These are phyloP conservation scores for Daedalea quercina DNA, from an alignment of 768 basidiomycete genomes.

Conservation along the genomic window DNA sequence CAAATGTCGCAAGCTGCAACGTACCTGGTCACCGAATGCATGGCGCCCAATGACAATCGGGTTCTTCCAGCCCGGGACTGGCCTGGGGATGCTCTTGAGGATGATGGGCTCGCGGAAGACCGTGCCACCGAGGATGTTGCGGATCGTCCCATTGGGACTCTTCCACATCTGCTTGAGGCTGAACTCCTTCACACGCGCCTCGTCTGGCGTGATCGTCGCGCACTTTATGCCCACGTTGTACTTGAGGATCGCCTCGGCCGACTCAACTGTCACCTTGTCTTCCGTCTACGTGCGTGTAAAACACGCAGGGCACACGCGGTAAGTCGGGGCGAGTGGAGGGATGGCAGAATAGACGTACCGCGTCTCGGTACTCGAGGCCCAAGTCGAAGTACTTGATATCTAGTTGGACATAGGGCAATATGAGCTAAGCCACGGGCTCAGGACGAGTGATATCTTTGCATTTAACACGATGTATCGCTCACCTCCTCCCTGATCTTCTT, in stretches of 20 bases:
- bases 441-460: not conserved
- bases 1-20: conserved; percentile 8
- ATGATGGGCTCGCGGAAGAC: conserved; percentile 99
- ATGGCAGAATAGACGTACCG: conserved; percentile 37
- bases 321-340: not conserved
- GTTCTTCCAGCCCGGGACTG: conserved; percentile 94
- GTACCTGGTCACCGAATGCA: conserved; percentile 91
- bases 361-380: conserved; percentile 90
- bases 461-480: conserved; percentile 16
- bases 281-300: conserved; percentile 62
- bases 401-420: conserved; percentile 89
- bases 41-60: conserved; percentile 96
- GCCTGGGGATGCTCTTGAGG: conserved; percentile 82
- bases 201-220: conserved; percentile 98
- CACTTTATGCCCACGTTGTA: conserved; percentile 98
- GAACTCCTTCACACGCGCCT: conserved; percentile 94
- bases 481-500: conserved; percentile 97
- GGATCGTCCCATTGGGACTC: conserved; percentile 95
- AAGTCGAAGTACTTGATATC: conserved; percentile 99
- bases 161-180: conserved; percentile 99
- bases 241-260: conserved; percentile 90
- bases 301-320: not conserved
- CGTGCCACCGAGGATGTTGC: conserved; percentile 96
- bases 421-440: conserved; percentile 49
- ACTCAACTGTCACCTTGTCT: conserved; percentile 88